Conservation (phyloP, 2,329 filamentous ascomycete species). For the Aspergillus quadricinctus region DNA sequence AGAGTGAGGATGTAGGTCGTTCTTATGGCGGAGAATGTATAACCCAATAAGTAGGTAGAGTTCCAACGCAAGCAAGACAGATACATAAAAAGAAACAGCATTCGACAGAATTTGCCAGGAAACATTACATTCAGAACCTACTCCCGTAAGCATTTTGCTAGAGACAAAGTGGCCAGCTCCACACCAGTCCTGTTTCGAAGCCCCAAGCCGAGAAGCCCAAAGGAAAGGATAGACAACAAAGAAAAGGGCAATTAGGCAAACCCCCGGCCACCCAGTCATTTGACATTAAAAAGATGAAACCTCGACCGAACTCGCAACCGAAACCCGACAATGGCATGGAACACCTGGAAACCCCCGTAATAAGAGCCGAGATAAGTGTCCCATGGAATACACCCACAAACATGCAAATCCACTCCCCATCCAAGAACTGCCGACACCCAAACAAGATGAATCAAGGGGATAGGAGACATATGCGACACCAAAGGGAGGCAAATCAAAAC, state of each 20-base stretch:
- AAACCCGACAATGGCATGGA: slow-evolving; percentile 11
- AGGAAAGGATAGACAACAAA: neutral
- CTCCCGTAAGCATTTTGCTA: neutral
- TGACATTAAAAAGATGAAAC: slow-evolving; percentile 8
- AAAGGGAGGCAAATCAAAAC: slow-evolving; percentile 2
- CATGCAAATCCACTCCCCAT: slow-evolving; percentile 14
- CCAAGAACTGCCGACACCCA: slow-evolving; percentile 5
- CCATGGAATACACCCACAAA: slow-evolving; percentile 13
- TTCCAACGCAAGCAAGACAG: neutral
- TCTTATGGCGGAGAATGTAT: neutral
- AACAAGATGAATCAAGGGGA: neutral
- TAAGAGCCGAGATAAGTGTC: slow-evolving; percentile 14
- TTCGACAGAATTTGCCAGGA: neutral
- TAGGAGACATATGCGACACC: slow-evolving; percentile 5
- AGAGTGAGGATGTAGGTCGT: neutral
- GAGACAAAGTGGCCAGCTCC: neutral
- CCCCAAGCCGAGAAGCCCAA: neutral
- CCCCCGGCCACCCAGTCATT: slow-evolving; percentile 7
- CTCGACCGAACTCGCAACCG: slow-evolving; percentile 15
- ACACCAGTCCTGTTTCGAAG: neutral
- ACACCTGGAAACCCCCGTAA: slow-evolving; percentile 17
- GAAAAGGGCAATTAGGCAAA: slow-evolving; percentile 7
- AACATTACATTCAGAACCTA: neutral
- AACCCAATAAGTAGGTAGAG: neutral
- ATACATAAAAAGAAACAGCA: neutral